phyloP scores from a whole-genome alignment of 2,329 filamentous ascomycete species.

The Bisporella sp. region DNA sequence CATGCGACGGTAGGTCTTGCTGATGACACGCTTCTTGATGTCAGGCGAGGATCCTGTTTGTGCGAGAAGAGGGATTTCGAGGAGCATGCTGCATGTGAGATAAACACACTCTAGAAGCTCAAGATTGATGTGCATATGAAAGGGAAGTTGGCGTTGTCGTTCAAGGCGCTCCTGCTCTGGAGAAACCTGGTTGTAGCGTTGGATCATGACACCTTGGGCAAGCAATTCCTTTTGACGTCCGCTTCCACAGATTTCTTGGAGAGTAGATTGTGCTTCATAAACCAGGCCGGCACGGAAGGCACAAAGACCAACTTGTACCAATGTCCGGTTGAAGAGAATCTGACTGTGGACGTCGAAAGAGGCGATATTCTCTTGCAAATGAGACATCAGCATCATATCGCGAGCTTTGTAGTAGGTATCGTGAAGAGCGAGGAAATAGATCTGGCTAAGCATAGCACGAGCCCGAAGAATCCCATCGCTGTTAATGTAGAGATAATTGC shows the following conservation, averaged over 20 bases:
- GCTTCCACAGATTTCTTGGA: slow-evolving; percentile 96
- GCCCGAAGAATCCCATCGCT: slow-evolving; percentile 95
- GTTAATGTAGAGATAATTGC: slow-evolving; percentile 90
- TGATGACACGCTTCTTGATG: slow-evolving; percentile 94
- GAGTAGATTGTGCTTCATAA: slow-evolving; percentile 94
- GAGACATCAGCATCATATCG: slow-evolving; percentile 99
- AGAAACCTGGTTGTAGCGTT: slow-evolving; percentile 91
- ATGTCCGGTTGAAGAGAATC: slow-evolving; percentile 96
- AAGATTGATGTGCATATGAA: slow-evolving; percentile 99
- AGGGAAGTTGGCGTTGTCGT: slow-evolving; percentile 93
- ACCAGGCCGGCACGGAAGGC: slow-evolving; percentile 96
- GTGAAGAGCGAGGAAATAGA: slow-evolving; percentile 96
- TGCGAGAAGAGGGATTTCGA: slow-evolving; percentile 94
- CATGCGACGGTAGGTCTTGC: slow-evolving; percentile 99
- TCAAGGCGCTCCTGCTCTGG: slow-evolving; percentile 97
- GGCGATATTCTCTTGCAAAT: slow-evolving; percentile 93
- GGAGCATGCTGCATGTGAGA: slow-evolving; percentile 97
- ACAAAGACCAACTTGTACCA: slow-evolving; percentile 96
- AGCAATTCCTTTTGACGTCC: slow-evolving; percentile 96
- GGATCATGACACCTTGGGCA: slow-evolving; percentile 96
- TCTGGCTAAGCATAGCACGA: slow-evolving; percentile 95
- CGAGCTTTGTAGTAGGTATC: slow-evolving; percentile 97
- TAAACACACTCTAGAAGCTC: slow-evolving; percentile 98
- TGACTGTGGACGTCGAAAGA: slow-evolving; percentile 96
- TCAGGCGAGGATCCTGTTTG: slow-evolving; percentile 96